These are phyloP conservation scores for Penicillium robsamsonii DNA, from an alignment of 495 filamentous ascomycete species.

Conservation along the genomic window DNA sequence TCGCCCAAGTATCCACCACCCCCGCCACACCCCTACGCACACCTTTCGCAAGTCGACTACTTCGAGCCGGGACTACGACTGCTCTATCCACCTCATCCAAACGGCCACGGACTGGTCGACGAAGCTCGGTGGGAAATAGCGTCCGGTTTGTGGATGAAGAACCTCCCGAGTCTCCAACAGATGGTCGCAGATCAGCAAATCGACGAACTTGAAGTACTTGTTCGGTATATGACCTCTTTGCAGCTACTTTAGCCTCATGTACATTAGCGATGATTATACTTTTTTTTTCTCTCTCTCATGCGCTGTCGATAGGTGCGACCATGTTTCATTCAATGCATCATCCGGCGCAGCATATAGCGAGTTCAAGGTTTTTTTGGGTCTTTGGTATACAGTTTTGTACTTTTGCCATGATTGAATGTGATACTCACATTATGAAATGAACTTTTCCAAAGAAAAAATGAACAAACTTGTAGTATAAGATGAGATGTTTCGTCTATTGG, in stretches of 20 bases:
- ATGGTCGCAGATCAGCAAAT: conserved; percentile 39
- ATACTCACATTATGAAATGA: conserved; percentile 6
- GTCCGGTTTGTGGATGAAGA: conserved; percentile 48
- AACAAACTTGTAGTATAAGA: neutral
- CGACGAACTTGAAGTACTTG: conserved; percentile 30
- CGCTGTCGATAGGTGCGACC: conserved; percentile 16
- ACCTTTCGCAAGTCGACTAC: conserved; percentile 45
- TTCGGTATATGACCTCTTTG: conserved; percentile 15
- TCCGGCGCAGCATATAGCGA: conserved; percentile 30
- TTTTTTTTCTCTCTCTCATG: conserved; percentile 11
- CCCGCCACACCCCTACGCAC: conserved; percentile 48
- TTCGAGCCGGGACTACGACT: conserved; percentile 34
- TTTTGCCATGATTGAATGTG: conserved; percentile 30
- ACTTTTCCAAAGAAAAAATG: neutral
- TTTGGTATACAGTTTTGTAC: conserved; percentile 22
- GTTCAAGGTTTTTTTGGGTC: conserved; percentile 15
- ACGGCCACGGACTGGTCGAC: conserved; percentile 32
- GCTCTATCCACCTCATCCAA: conserved; percentile 28
- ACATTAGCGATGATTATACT: conserved; percentile 18
- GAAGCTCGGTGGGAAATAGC: conserved; percentile 38
- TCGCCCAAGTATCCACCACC: conserved; percentile 53
- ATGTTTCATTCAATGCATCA: conserved; percentile 26
- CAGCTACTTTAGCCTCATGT: conserved; percentile 9
- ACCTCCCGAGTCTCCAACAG: conserved; percentile 43
- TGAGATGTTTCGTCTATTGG: neutral